phyloP scores from a whole-genome alignment of 768 basidiomycete genomes.

The Boletus tomentosulus region DNA sequence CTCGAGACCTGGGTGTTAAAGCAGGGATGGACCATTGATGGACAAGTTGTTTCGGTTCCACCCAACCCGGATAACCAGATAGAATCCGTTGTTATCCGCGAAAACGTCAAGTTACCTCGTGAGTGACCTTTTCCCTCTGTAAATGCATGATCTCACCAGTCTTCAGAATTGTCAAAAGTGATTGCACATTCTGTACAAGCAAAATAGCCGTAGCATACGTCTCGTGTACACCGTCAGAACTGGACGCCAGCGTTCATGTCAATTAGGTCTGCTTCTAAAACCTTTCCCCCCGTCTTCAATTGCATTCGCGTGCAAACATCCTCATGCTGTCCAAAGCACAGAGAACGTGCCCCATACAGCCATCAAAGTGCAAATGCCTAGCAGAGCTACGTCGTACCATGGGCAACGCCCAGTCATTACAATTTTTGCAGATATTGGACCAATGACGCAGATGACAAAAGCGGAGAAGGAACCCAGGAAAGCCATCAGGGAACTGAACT shows the following conservation, averaged over 20 bases:
- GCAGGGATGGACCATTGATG: constrained; percentile 65
- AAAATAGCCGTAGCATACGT: constrained; percentile 29
- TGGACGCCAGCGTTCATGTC: background rate
- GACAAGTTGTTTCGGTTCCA: constrained; percentile 62
- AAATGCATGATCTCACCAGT: background rate
- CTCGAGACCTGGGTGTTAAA: constrained; percentile 57
- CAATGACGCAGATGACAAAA: constrained; percentile 68
- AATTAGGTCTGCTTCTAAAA: background rate
- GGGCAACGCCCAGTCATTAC: constrained; percentile 48
- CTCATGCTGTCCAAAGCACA: constrained; percentile 46
- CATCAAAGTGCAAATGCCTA: constrained; percentile 56
- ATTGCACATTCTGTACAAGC: constrained; percentile 66
- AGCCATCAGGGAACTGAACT: constrained; percentile 82
- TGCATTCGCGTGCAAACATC: background rate
- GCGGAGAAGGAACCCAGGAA: constrained; percentile 90
- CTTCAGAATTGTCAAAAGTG: constrained; percentile 69
- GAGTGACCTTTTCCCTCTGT: constrained; percentile 29
- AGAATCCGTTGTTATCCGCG: constrained; percentile 79
- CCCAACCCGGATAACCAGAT: constrained; percentile 87
- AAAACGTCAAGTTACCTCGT: constrained; percentile 79
- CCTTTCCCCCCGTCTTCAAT: background rate
- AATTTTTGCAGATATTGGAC: constrained; percentile 71
- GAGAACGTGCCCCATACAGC: constrained; percentile 74
- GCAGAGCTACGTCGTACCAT: constrained; percentile 49
- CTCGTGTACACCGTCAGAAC: constrained; percentile 7